A percentile compares a stretch with the other conserved stretches of the same genome.
These are phyloP conservation scores for Fraxinus baroniana DNA, from an alignment of 305 asterid species.

Conservation along the genomic window DNA sequence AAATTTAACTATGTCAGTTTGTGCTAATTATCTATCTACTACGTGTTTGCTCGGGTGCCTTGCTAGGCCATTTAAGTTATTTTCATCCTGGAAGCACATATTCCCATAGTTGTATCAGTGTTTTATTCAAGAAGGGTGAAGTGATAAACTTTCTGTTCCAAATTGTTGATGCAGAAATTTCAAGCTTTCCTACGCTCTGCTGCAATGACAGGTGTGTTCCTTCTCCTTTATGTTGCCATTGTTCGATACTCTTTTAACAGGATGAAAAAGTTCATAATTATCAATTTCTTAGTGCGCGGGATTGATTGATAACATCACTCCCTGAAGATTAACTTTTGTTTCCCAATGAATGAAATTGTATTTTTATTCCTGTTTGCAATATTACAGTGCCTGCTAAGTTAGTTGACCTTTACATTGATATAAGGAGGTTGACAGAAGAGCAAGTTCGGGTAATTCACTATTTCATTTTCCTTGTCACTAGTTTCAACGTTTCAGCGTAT, in stretches of 20 bases:
- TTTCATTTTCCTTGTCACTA: slow-evolving; percentile 15
- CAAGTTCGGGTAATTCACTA: slow-evolving; percentile 60
- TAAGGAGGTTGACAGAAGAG: slow-evolving; percentile 74
- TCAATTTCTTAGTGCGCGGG: neutral
- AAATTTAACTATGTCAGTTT: neutral
- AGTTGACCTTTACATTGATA: slow-evolving; percentile 63
- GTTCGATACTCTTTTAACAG: slow-evolving; percentile 6
- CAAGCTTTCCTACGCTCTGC: slow-evolving; percentile 43
- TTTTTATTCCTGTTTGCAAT: slow-evolving; percentile 16
- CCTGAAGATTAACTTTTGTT: neutral
- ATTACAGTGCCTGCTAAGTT: slow-evolving; percentile 74
- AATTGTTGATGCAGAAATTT: slow-evolving; percentile 52
- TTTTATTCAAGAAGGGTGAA: neutral
- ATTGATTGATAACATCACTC: neutral
- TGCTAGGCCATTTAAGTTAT: neutral
- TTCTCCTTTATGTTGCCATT: neutral
- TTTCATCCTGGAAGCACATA: slow-evolving; percentile 5
- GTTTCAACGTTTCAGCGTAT: neutral
- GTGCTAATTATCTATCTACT: neutral
- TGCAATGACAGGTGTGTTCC: slow-evolving; percentile 63
- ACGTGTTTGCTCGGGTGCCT: neutral
- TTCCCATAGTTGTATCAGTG: neutral
- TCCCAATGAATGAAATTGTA: neutral
- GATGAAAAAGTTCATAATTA: neutral
- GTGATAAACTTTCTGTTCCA: slow-evolving; percentile 3